Base-by-base conservation (phyloP, 306 rosid species). In the Arachis hypogaea region DNA sequence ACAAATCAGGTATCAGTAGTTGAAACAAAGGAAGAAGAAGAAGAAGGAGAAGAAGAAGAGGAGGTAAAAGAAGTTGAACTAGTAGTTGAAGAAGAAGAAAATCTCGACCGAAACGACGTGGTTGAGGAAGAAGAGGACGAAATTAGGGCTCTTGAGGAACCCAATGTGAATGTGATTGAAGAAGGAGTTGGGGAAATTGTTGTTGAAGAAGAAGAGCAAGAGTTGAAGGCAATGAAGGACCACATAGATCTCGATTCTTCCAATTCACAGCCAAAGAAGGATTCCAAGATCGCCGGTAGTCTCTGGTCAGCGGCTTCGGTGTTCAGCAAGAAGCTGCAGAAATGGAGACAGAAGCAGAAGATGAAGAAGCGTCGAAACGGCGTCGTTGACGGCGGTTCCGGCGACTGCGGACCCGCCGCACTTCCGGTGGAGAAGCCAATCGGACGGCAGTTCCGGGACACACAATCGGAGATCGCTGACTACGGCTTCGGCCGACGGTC, bases 261-360 rank as follows among this genome's bases (percentile, higher is more conserved):
- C 0, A 81, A 63, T 3, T 75, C 91, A 0, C 96, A 90, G 42
- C 71, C 85, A 0, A 93, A 93, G 83, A 93, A 88, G 70, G 97
- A 91, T 62, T 86, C 89, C 33, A 92, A 92, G 59, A 86, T 92
- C 7, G 97, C 97, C 3, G 95, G 97, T 0, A 90, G 98, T 55
- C 90, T 93, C 83, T 93, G 94, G 97, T 88, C 96, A 0, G 98
- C 98, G 7, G 97, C 98, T 7, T 87, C 95, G 14, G 96, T 88
- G 11, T 93, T 93, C 87, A 93, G 96, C 86, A 93, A 93, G 75
- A 93, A 93, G 65, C 54, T 90, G 40, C 95, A 93, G 88, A 90
- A 93, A 66, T 93, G 96, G 96, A 81, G 98, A 68, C 91, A 88
- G 75, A 93, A 93, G 72, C 96, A 93, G 85, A 90, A 90, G 86